These are phyloP conservation scores for Phytophthora hibernalis DNA, from an alignment of 352 stramenopile genomes.

Conservation along the genomic window DNA sequence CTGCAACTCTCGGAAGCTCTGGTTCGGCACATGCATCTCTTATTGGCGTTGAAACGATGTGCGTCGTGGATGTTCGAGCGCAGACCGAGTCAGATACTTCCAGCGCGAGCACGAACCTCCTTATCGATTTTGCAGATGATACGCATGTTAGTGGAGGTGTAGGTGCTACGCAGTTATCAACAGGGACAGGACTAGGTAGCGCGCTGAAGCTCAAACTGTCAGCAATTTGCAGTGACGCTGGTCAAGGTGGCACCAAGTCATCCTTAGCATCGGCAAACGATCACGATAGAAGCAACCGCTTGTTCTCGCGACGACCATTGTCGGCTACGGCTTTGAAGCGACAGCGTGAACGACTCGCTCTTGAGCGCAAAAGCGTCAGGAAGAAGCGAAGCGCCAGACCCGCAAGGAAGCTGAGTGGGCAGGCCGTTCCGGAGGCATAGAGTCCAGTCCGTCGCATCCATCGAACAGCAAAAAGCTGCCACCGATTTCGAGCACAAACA, in stretches of 20 bases:
- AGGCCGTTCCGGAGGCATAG: conserved; percentile 73
- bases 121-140: conserved; percentile 39
- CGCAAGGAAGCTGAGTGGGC: conserved; percentile 85
- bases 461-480: conserved; percentile 66
- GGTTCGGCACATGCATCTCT: conserved; percentile 41
- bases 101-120: conserved; percentile 31
- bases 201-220: conserved; percentile 70
- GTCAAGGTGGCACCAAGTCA: conserved; percentile 23
- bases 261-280: conserved; percentile 36
- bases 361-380: conserved; percentile 72
- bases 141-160: conserved; percentile 13
- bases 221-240: conserved; percentile 26
- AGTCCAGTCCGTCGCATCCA: conserved; percentile 46
- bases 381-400: conserved; percentile 59
- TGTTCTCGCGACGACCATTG: conserved; percentile 70
- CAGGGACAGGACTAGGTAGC: conserved; percentile 40
- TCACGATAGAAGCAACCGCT: conserved; percentile 62
- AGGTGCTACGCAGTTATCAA: conserved; percentile 4
- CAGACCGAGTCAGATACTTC: conserved; percentile 51
- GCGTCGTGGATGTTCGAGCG: conserved; percentile 94
- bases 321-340: conserved; percentile 75
- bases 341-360: conserved; percentile 70
- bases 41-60: conserved; percentile 94
- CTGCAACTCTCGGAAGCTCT: conserved; percentile 32
- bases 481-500: conserved; percentile 46